Conservation (phyloP, 148 eudicot species). For the Gaultheria prostrata region DNA sequence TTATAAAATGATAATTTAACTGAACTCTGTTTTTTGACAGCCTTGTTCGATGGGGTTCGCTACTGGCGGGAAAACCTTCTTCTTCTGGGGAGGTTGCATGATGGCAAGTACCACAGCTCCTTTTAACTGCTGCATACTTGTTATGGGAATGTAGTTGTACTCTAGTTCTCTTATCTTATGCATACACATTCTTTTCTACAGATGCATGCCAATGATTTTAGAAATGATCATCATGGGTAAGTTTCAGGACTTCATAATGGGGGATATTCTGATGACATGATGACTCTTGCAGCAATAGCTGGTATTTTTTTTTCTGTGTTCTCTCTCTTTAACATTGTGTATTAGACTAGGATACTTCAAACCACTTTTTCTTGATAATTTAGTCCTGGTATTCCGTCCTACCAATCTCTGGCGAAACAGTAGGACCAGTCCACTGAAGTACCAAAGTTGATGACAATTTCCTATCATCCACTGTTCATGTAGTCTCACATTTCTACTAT, state of each 20-base stretch:
- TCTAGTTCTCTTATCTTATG: not conserved
- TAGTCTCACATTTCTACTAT: not conserved
- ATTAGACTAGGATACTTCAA: not conserved
- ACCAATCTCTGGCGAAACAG: constrained; percentile 3
- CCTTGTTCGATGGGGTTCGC: constrained; percentile 99
- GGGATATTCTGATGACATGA: constrained; percentile 98
- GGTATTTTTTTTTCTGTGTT: constrained; percentile 34
- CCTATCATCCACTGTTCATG: not conserved
- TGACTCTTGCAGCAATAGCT: constrained; percentile 98
- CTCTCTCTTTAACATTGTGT: constrained; percentile 1
- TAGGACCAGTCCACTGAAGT: not conserved
- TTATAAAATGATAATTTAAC: not conserved
- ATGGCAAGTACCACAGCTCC: constrained; percentile 63
- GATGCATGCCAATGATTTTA: constrained; percentile 99
- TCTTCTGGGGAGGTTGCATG: constrained; percentile 99
- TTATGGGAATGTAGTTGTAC: not conserved
- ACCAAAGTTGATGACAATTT: not conserved
- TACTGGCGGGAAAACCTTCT: constrained; percentile 94
- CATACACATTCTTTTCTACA: constrained; percentile 24
- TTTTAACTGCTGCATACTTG: constrained; percentile 11
- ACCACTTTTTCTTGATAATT: not conserved
- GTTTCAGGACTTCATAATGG: constrained; percentile 91
- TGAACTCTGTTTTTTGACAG: constrained; percentile 34
- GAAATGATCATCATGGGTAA: constrained; percentile 71
- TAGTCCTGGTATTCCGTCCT: not conserved